A percentile compares a stretch with the other conserved stretches of the same genome.
Conservation (phyloP, 1,284 basidiomycete genomes). For the Vanrija humicola region DNA sequence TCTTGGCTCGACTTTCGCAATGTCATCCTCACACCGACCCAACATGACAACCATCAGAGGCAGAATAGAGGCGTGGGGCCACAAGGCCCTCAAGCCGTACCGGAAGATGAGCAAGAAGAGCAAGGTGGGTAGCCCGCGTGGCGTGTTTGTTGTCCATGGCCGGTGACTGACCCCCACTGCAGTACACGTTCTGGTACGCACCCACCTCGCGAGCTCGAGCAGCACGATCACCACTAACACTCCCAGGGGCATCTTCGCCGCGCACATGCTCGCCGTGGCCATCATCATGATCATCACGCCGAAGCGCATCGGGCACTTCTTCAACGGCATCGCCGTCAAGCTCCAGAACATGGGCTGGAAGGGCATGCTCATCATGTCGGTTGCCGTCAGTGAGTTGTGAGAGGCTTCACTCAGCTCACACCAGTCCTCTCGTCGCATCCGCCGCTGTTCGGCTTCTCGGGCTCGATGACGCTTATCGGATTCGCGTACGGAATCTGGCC, state of each 20-base stretch:
- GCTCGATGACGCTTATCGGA: conserved; percentile 45
- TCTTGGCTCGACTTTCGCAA: not conserved
- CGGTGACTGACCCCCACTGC: not conserved
- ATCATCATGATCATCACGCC: conserved; percentile 42
- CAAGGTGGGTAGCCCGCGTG: conserved; percentile 23
- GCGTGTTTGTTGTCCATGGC: not conserved
- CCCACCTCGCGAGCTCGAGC: too few relatives aligned
- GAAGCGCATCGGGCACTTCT: conserved; percentile 36
- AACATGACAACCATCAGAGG: conserved; percentile 1
- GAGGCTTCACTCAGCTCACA: not conserved
- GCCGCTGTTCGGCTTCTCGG: conserved; percentile 46
- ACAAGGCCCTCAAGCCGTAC: conserved; percentile 11
- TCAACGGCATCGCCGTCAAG: conserved; percentile 33
- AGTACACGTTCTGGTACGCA: conserved; percentile 32
- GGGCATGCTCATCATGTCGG: conserved; percentile 36
- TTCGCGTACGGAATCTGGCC: conserved; percentile 47
- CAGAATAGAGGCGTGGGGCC: not conserved
- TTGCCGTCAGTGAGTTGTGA: conserved; percentile 34
- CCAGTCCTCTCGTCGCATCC: conserved; percentile 46
- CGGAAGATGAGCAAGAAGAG: conserved; percentile 27
- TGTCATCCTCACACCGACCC: not conserved
- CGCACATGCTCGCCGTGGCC: conserved; percentile 26
- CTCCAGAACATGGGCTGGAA: conserved; percentile 34
- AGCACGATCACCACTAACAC: not conserved
- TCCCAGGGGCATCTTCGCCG: conserved; percentile 22